These are phyloP conservation scores for Chaetomium strumarium DNA, from an alignment of 2,329 filamentous ascomycete species.

Conservation along the genomic window DNA sequence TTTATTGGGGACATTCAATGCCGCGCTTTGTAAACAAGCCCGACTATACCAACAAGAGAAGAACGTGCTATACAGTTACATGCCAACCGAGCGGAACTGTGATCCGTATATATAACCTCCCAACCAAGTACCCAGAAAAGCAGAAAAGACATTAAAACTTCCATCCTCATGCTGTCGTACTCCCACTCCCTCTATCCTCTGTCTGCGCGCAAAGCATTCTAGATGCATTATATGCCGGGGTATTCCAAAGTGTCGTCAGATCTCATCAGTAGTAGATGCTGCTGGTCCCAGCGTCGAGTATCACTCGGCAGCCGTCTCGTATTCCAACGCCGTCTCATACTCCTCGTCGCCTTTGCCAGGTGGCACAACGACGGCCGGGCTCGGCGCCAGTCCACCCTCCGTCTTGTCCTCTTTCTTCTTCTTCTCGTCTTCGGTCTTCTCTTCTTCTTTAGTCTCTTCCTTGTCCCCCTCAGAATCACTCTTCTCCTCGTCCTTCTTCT, in stretches of 20 bases:
- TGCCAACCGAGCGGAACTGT: background rate
- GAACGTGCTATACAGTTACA: background rate
- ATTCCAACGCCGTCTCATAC: slow-evolving; percentile 27
- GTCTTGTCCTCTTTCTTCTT: slow-evolving; percentile 17
- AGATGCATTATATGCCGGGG: slow-evolving; percentile 5
- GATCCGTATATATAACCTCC: background rate
- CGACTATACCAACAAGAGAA: too few relatives aligned
- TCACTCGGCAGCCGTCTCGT: slow-evolving; percentile 9
- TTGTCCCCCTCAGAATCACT: slow-evolving; percentile 24
- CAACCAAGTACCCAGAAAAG: background rate
- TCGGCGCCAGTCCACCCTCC: slow-evolving; percentile 20
- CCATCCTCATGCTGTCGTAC: background rate
- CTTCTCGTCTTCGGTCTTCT: slow-evolving; percentile 12
- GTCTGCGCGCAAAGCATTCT: slow-evolving; percentile 9
- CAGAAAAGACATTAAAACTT: slow-evolving; percentile 1
- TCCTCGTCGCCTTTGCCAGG: slow-evolving; percentile 28
- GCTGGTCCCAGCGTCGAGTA: background rate
- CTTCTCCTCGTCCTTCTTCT: slow-evolving; percentile 30
- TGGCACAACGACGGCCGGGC: slow-evolving; percentile 24
- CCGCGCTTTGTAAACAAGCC: too few relatives aligned
- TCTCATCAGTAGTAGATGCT: background rate
- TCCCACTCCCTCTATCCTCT: slow-evolving; percentile 1
- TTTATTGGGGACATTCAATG: too few relatives aligned
- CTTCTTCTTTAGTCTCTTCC: slow-evolving; percentile 12
- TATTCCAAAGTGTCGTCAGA: background rate